Evolutionary conservation across 345 rosid genomes (phyloP).

Genomic region (Dipteronia sinensis): DNA sequence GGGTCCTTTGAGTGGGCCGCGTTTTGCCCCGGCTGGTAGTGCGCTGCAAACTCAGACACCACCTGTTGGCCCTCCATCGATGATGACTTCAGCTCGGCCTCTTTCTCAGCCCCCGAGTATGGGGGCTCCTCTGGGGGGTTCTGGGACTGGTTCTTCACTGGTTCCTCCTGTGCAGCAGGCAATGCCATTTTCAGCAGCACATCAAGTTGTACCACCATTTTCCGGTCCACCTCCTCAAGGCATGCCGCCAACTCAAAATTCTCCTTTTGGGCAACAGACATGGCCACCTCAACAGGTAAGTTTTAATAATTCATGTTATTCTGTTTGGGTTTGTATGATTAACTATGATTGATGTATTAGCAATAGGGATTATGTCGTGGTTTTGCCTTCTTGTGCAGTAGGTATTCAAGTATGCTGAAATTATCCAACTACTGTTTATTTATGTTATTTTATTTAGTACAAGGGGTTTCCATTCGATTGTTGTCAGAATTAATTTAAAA

Average conservation of each 20-base stretch:
- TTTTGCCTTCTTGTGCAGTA: background rate
- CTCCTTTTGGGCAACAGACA: conserved; percentile 70
- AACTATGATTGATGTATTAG: background rate
- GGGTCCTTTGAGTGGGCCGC: conserved; percentile 33
- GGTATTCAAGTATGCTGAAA: background rate
- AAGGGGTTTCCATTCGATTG: background rate
- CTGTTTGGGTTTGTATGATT: background rate
- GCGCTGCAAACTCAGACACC: conserved; percentile 36
- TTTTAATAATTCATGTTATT: background rate
- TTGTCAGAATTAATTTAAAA: background rate
- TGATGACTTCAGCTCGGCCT: conserved; percentile 33
- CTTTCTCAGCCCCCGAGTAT: conserved; percentile 54
- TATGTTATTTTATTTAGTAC: background rate
- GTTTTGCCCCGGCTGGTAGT: conserved; percentile 41
- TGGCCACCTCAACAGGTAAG: conserved; percentile 50
- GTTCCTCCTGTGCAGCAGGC: conserved; percentile 43
- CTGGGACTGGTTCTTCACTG: conserved; percentile 37
- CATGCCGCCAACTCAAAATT: conserved; percentile 35
- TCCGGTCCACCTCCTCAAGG: conserved; percentile 52
- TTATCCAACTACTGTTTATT: background rate
- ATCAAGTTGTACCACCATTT: conserved; percentile 53
- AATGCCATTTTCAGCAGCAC: conserved; percentile 45
- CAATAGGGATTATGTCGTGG: background rate
- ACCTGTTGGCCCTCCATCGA: conserved; percentile 52
- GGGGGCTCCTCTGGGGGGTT: conserved; percentile 46